Evolutionary conservation across 1,139 yeast species (phyloP).

Genomic region (Protomyces pachydermus): DNA sequence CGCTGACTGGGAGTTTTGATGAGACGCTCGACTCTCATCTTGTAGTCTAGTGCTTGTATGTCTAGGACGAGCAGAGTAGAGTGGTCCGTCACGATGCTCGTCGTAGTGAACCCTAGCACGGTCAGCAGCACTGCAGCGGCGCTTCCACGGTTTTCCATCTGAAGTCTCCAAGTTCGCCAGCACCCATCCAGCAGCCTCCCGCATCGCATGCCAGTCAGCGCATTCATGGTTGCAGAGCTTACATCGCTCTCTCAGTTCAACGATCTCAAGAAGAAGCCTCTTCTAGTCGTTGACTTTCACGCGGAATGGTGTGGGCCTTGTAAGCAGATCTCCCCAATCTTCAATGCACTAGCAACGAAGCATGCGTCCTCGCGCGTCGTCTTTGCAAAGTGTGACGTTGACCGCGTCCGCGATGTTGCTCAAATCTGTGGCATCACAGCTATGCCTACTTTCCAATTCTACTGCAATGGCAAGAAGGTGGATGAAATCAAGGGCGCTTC

Average conservation of each 20-base stretch:
- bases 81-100: too few species aligned
- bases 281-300: constrained; percentile 51
- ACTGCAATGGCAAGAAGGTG: not conserved
- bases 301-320: constrained; percentile 64
- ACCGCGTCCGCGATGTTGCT: constrained; percentile 54
- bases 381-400: constrained; percentile 78
- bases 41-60: too few species aligned
- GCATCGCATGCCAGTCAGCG: not conserved
- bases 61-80: too few species aligned
- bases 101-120: too few species aligned
- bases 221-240: constrained; percentile 1
- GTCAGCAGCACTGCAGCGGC: too few species aligned
- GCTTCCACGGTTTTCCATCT: not conserved
- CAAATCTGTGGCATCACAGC: constrained; percentile 21
- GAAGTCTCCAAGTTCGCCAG: not conserved
- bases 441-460: constrained; percentile 26
- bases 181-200: not conserved
- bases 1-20: constrained; percentile 75
- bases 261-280: constrained; percentile 12
- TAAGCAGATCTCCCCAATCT: constrained; percentile 73
- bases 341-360: constrained; percentile 55
- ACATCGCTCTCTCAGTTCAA: constrained; percentile 13
- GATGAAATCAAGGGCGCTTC: constrained; percentile 63
- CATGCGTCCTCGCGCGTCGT: constrained; percentile 39
- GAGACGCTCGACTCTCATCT: too few species aligned